Evolutionary conservation across 2,329 filamentous ascomycete species (phyloP).

Genomic region (Hymenoscyphus fructigenus): DNA sequence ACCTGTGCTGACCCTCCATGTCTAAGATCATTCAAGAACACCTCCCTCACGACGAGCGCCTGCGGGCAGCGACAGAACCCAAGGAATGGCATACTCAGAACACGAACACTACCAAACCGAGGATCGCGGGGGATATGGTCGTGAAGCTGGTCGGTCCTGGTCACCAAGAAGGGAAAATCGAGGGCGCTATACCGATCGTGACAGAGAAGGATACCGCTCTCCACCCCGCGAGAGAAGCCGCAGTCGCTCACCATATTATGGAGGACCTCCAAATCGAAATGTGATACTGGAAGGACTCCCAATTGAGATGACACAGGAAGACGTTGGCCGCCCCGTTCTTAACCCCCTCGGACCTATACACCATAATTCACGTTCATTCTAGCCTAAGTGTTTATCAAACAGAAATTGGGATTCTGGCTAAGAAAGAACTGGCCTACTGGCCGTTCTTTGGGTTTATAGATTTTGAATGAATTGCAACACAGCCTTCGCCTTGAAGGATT

Average conservation of each 20-base stretch:
- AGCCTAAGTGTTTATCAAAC: conserved; percentile 38
- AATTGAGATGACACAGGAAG: conserved; percentile 47
- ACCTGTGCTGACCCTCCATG: conserved; percentile 37
- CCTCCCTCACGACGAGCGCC: conserved; percentile 28
- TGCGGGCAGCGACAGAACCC: conserved; percentile 23
- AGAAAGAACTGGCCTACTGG: conserved; percentile 38
- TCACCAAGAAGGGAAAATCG: conserved; percentile 36
- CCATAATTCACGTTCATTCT: conserved; percentile 23
- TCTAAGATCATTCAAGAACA: conserved; percentile 36
- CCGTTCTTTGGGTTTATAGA: conserved; percentile 45
- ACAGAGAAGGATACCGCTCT: conserved; percentile 36
- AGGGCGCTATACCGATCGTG: conserved; percentile 36
- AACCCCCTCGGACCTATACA: conserved; percentile 22
- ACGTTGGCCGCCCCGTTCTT: conserved; percentile 48
- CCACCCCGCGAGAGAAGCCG: conserved; percentile 33
- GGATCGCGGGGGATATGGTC: conserved; percentile 36
- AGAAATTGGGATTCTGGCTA: conserved; percentile 39
- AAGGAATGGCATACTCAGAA: conserved; percentile 23
- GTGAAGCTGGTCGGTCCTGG: conserved; percentile 43
- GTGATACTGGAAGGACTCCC: conserved; percentile 57
- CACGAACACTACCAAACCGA: conserved; percentile 31
- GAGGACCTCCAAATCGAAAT: conserved; percentile 46
- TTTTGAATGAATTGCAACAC: conserved; percentile 53
- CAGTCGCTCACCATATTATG: conserved; percentile 36
- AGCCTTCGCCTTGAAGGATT: conserved; percentile 51